phyloP scores from a whole-genome alignment of 1,284 basidiomycete species.

The Apiotrichum porosum region DNA sequence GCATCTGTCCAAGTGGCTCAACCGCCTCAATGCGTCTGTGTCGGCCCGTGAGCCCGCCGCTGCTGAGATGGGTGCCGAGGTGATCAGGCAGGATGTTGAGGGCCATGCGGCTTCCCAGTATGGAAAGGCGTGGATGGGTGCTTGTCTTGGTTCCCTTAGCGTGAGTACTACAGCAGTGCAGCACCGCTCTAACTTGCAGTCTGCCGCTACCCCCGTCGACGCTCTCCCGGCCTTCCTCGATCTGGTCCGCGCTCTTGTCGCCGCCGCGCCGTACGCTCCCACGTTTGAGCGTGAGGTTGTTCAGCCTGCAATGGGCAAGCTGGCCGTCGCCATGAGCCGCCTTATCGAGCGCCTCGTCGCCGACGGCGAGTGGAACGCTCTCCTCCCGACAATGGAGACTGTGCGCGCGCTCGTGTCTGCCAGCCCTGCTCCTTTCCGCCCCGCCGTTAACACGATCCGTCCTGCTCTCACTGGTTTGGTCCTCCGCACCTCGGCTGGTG shows the following conservation, averaged over 20 bases:
- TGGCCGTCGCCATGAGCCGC: conserved; percentile 30
- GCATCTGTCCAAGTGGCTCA: conserved; percentile 30
- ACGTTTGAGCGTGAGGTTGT: conserved; percentile 42
- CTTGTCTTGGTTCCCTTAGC: conserved; percentile 25
- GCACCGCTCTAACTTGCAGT: conserved; percentile 4
- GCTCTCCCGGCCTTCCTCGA: conserved; percentile 14
- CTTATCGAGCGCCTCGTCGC: conserved; percentile 26
- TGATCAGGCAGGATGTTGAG: conserved; percentile 38
- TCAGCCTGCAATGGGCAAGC: conserved; percentile 43
- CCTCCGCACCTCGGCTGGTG: conserved; percentile 17
- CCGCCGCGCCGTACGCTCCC: conserved; percentile 29
- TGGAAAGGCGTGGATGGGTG: conserved; percentile 41
- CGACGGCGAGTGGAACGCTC: conserved; percentile 19
- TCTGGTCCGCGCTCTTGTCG: conserved; percentile 27
- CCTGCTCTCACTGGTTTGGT: conserved; percentile 25
- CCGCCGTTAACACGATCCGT: conserved; percentile 27
- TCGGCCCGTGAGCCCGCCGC: conserved; percentile 25
- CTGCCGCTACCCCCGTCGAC: conserved; percentile 1
- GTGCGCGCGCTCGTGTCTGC: conserved; percentile 29
- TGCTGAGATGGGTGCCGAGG: conserved; percentile 21
- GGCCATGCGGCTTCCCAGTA: conserved; percentile 32
- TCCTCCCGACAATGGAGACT: conserved; percentile 22
- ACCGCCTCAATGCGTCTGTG: conserved; percentile 35
- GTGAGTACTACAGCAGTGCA: conserved; percentile 13
- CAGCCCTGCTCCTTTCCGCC: conserved; percentile 41